A percentile compares a stretch with the other conserved stretches of the same genome.
phyloP scores from a whole-genome alignment of 116 monocot genomes.

The Papilionanthe hybrid region DNA sequence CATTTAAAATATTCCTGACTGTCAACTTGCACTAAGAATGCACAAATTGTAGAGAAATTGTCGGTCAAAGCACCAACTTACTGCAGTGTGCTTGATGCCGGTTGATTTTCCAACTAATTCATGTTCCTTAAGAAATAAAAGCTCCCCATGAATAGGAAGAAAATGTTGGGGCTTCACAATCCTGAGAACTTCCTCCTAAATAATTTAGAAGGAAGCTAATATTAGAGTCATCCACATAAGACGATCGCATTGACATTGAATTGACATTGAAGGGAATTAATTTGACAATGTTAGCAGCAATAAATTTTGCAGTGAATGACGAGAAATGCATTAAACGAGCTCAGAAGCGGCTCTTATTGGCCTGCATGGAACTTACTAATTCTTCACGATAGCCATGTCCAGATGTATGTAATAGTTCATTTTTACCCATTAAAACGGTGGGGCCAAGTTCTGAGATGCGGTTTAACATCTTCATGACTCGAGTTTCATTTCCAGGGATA shows the following conservation, averaged over 20 bases:
- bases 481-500: slow-evolving; percentile 95
- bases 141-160: slow-evolving; percentile 94
- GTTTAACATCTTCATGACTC: slow-evolving; percentile 98
- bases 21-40: neutral
- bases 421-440: slow-evolving; percentile 87
- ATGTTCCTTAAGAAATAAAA: slow-evolving; percentile 95
- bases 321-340: neutral
- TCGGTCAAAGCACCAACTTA: slow-evolving; percentile 33
- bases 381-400: slow-evolving; percentile 92
- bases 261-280: neutral
- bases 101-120: slow-evolving; percentile 90
- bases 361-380: slow-evolving; percentile 43
- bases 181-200: slow-evolving; percentile 93
- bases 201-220: slow-evolving; percentile 6
- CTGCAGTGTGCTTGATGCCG: slow-evolving; percentile 88
- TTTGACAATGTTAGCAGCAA: neutral
- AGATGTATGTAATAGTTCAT: slow-evolving; percentile 80
- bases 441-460: slow-evolving; percentile 88
- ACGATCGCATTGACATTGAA: neutral
- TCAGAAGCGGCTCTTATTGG: neutral
- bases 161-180: slow-evolving; percentile 99
- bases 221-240: neutral
- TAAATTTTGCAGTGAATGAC: neutral
- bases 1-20: neutral
- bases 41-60: neutral